Evolutionary conservation across 345 rosid species (phyloP).

Genomic region (Tarenaya hassleriana): DNA sequence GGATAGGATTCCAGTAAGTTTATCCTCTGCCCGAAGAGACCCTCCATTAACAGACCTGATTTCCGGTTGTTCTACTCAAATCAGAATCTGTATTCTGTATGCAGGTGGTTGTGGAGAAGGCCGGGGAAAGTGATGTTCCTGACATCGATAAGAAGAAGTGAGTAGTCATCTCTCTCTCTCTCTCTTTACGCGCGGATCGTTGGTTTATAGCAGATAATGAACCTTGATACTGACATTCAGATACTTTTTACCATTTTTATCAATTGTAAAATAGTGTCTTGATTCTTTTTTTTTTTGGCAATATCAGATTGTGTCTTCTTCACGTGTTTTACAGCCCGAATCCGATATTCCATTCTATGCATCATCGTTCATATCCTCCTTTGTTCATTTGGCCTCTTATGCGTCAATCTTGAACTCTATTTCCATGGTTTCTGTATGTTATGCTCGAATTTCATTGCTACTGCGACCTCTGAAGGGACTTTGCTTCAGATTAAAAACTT

Average conservation of each 20-base stretch:
- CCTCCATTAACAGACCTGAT: not conserved
- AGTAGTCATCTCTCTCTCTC: conserved; percentile 18
- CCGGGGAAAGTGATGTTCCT: conserved; percentile 73
- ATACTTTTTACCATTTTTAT: too few species aligned
- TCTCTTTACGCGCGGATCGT: not conserved
- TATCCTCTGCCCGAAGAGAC: not conserved
- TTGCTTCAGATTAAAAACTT: too few species aligned
- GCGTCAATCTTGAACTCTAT: too few species aligned
- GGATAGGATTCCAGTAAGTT: conserved; percentile 29
- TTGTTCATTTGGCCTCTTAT: too few species aligned
- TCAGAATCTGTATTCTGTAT: conserved; percentile 1
- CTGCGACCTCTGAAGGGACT: too few species aligned
- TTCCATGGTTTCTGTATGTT: not conserved
- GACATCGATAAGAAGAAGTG: conserved; percentile 82
- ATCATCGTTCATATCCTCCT: not conserved
- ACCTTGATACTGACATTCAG: too few species aligned
- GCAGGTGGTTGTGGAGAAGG: conserved; percentile 84
- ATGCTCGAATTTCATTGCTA: not conserved
- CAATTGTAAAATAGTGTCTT: too few species aligned
- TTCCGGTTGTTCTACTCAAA: conserved; percentile 9
- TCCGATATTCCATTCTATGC: not conserved
- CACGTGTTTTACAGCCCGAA: too few species aligned
- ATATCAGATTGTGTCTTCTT: not conserved
- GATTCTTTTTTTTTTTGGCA: too few species aligned
- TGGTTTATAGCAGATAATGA: not conserved